Evolutionary conservation across 169 alveolate species (phyloP).

Genomic region (Plasmodium vivax): DNA sequence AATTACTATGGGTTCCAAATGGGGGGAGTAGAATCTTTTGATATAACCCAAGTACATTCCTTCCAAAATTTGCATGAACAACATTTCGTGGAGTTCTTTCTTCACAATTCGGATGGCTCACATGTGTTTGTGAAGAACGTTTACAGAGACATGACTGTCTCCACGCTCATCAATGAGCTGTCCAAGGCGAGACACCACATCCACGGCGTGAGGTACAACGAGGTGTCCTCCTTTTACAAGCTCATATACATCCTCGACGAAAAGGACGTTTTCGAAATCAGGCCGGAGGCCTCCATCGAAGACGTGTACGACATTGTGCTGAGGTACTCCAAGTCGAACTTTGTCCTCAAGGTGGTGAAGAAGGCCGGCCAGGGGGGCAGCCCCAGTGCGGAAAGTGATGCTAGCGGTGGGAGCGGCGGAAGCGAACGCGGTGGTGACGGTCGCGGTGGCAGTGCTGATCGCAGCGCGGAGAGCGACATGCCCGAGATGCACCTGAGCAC

Average conservation of each 20-base stretch:
- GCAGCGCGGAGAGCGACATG: neutral
- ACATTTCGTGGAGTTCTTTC: constrained; percentile 38
- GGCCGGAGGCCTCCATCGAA: neutral
- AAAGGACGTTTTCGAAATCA: constrained; percentile 2
- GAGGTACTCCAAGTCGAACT: constrained; percentile 11
- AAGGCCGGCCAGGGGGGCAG: neutral
- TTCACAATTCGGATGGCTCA: constrained; percentile 48
- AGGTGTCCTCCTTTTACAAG: constrained; percentile 19
- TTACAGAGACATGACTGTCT: constrained; percentile 58
- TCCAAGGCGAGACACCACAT: constrained; percentile 66
- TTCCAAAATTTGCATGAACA: constrained; percentile 53
- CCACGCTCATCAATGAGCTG: constrained; percentile 49
- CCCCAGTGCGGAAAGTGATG: no score
- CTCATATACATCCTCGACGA: constrained; percentile 27
- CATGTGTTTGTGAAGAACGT: constrained; percentile 30
- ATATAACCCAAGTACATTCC: constrained; percentile 60
- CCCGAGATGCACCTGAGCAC: constrained; percentile 57
- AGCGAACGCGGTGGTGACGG: neutral
- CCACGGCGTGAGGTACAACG: constrained; percentile 31
- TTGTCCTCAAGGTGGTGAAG: constrained; percentile 23
- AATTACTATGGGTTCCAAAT: constrained; percentile 47
- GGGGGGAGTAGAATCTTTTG: constrained; percentile 25
- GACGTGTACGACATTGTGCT: constrained; percentile 24
- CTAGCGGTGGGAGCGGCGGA: neutral
- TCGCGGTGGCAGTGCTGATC: neutral